Base-by-base conservation (phyloP, 257 asterid species). In the Solanum commersonii region DNA sequence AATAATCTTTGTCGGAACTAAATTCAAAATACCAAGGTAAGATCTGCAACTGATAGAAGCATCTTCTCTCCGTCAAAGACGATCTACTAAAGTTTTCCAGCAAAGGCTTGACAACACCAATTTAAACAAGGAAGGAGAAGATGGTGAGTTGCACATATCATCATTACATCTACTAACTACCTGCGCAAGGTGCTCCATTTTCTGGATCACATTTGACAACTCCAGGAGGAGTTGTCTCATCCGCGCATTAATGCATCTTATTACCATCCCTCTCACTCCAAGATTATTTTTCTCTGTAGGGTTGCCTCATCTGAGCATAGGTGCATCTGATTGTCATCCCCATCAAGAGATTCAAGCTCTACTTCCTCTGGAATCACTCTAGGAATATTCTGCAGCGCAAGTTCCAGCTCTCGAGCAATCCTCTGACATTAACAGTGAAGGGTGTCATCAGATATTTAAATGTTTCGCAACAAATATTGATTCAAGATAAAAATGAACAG, bases 351-450 rank as follows among this genome's bases (percentile, higher is more conserved):
- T 86, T 90, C 92, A 44, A 12, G 5, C 52, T 44, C 49, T 71
- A 65, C 56, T 46, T 59, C 68, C 15, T 94, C 98, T 3, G 96
- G 94, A 84, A 91, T 93, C 87, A 96, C 95, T 38, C 14, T 73
- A 4, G 97, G 98, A 68, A 89, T 85, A 88, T 86, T 88, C 76
- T 88, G 87, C 6, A 23, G 31, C 6, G 29, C 71, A 63, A 88
- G 56, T 76, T 35, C 85, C 92, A 95, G 92, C 90, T 95, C 95
- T 91, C 90, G 91, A 40, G 29, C 83, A 94, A 95, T 95, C 95
- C 95, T 72, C 99, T 96, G 94, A 89, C 40, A 88, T 52, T 56
- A 42, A 89, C 18, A 27, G 63, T 16, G 44, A 68, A 84, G 85
- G 65, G 52, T 44, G 40, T 49, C 65, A 79, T 79, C 40, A 79